Evolutionary conservation across 108 stramenopile species (phyloP).

Genomic region (Cyclotella sp.): DNA sequence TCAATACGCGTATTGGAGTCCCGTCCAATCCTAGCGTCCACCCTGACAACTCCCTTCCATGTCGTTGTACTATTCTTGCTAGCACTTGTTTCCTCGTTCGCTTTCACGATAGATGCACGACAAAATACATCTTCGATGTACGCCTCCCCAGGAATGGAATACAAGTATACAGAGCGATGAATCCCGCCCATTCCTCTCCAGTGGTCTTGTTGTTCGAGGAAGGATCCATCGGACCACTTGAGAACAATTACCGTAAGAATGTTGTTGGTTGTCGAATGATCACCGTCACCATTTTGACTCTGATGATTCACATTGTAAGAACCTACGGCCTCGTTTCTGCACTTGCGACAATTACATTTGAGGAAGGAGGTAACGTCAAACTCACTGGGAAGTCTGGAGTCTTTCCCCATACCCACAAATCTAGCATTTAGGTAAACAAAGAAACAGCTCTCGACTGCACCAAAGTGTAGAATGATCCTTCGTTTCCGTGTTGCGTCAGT

Average conservation of each 20-base stretch:
- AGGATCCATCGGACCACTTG: constrained; percentile 90
- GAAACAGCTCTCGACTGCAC: constrained; percentile 78
- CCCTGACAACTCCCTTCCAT: constrained; percentile 20
- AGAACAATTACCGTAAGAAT: constrained; percentile 68
- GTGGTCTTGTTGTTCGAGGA: constrained; percentile 96
- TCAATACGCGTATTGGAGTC: constrained; percentile 16
- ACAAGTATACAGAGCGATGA: constrained; percentile 89
- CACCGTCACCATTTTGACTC: neutral
- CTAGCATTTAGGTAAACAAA: constrained; percentile 81
- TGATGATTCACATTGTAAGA: no score
- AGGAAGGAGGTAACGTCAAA: constrained; percentile 60
- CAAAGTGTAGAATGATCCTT: constrained; percentile 64
- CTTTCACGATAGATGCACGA: constrained; percentile 19
- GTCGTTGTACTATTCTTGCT: neutral
- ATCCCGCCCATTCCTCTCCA: constrained; percentile 95
- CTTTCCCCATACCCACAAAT: constrained; percentile 82
- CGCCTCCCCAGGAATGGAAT: constrained; percentile 57
- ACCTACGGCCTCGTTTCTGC: neutral
- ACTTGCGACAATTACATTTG: neutral
- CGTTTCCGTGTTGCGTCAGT: constrained; percentile 7
- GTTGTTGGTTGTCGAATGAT: constrained; percentile 11
- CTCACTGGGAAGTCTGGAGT: constrained; percentile 79
- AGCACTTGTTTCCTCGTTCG: neutral
- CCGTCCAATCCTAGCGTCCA: constrained; percentile 36
- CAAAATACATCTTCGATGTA: constrained; percentile 80